Evolutionary conservation across 2,329 filamentous ascomycete genomes (phyloP), one percentile per base, ranked within the genome.

Genomic region (Arthrobotrys musiformis): DNA sequence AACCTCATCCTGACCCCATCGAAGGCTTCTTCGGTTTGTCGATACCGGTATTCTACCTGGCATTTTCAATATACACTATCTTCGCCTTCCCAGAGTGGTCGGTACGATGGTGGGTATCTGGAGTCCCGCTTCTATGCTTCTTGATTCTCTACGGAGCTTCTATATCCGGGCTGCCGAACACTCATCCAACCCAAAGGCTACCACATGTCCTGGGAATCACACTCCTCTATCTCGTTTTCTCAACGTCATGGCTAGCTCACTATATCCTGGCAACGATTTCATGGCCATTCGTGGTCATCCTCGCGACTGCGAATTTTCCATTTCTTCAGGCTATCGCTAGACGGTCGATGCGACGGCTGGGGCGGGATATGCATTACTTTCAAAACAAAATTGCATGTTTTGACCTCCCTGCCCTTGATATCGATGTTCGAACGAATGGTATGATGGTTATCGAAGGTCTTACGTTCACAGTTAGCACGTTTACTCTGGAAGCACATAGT

Each of bases 351-450:
- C 58, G 54, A 13, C 37, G 60, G 4, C 26, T 78, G 6, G 74
- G 66, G 17, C 44, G 74, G 19, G 69, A 78, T 24, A 63, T 73
- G 68, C 74, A 78, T 24, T 78, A 63, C 40, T 73, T 73, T 40
- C 68, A 68, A 54, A 69, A 78, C 40, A 78, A 78, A 61, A 64
- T 78, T 44, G 74, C 68, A 24, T 78, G 67, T 26, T 78, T 78
- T 19, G 69, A 69, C 54, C 42, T 78, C 3, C 86, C 87, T 0
- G 86, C 86, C 0, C 80, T 88, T 63, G 86, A 88, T 79, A 87
- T 88, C 48, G 87, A 88, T 79, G 86, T 85, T 0, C 85, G 87
- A 26, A 85, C 87, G 13, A 84, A 86, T 78, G 87, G 87, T 0
- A 81, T 88, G 17, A 85, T 88, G 79, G 86, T 87, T 5, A 83